phyloP scores from a whole-genome alignment of 805 yeast genomes.

The Candida tammaniensis region DNA sequence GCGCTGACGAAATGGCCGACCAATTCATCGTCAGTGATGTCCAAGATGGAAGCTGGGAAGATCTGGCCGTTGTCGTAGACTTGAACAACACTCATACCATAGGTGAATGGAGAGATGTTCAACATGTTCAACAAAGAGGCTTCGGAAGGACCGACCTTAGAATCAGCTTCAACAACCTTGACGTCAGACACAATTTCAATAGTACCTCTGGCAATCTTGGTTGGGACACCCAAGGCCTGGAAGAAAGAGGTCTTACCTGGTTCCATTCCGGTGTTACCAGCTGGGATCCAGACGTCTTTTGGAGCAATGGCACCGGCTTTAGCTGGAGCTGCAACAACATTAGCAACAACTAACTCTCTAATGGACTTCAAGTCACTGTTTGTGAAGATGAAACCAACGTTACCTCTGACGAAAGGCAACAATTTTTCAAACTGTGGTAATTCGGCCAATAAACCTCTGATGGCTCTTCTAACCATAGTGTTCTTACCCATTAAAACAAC shows the following conservation, averaged over 20 bases:
- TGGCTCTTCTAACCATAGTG: slow-evolving; percentile 99
- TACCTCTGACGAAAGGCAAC: slow-evolving; percentile 94
- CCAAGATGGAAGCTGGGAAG: slow-evolving; percentile 95
- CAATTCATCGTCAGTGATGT: slow-evolving; percentile 97
- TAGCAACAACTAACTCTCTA: slow-evolving; percentile 83
- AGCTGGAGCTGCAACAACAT: slow-evolving; percentile 99
- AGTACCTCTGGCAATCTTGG: slow-evolving; percentile 99
- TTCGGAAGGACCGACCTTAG: slow-evolving; percentile 98
- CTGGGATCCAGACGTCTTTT: slow-evolving; percentile 95
- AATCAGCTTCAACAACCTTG: slow-evolving; percentile 84
- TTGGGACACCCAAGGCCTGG: slow-evolving; percentile 99
- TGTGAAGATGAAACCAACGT: slow-evolving; percentile 99
- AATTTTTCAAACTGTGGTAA: slow-evolving; percentile 95
- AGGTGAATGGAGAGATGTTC: slow-evolving; percentile 99
- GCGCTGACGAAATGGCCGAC: slow-evolving; percentile 90
- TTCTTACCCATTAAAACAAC: slow-evolving; percentile 99
- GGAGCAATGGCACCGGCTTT: slow-evolving; percentile 99
- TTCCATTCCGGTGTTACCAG: slow-evolving; percentile 99
- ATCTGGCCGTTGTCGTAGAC: slow-evolving; percentile 99
- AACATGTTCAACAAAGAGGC: slow-evolving; percentile 98
- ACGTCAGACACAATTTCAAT: slow-evolving; percentile 98
- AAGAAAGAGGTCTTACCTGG: slow-evolving; percentile 99
- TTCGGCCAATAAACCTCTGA: slow-evolving; percentile 91
- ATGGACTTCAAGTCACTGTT: slow-evolving; percentile 87
- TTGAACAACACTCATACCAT: slow-evolving; percentile 95